A percentile compares a stretch with the other conserved stretches of the same genome.
These are phyloP conservation scores for Geotrichum candidum DNA, from an alignment of 1,139 yeast species.

Conservation along the genomic window DNA sequence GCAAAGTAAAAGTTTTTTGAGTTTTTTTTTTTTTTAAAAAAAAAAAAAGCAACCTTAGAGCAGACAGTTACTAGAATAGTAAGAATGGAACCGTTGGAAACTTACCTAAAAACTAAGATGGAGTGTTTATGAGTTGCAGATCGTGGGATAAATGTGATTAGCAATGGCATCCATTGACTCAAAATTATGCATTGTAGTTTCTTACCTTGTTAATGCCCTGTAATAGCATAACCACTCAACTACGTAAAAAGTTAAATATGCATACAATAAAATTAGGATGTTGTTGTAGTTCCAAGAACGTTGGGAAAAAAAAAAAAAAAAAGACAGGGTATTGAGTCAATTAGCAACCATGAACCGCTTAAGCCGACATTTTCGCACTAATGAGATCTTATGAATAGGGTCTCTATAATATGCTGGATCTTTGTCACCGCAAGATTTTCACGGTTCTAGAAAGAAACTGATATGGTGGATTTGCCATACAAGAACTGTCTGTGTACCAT, in stretches of 20 bases:
- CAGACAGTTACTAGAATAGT: background rate
- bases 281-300: background rate
- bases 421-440: no score
- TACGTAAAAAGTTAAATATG: background rate
- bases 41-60: background rate
- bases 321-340: background rate
- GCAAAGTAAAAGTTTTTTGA: no score
- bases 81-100: background rate
- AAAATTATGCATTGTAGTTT: background rate
- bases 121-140: background rate
- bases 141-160: background rate
- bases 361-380: no score
- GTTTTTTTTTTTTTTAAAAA: no score
- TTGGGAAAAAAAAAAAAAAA: background rate
- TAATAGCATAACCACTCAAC: background rate
- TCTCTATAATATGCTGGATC: no score
- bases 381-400: no score
- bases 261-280: background rate
- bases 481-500: no score
- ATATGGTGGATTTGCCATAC: no score
- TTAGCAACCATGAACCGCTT: background rate
- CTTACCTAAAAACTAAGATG: background rate
- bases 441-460: no score
- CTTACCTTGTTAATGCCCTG: background rate
- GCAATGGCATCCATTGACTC: background rate